Conservation (phyloP, 1,139 yeast genomes). For the Candida glucosophila region DNA sequence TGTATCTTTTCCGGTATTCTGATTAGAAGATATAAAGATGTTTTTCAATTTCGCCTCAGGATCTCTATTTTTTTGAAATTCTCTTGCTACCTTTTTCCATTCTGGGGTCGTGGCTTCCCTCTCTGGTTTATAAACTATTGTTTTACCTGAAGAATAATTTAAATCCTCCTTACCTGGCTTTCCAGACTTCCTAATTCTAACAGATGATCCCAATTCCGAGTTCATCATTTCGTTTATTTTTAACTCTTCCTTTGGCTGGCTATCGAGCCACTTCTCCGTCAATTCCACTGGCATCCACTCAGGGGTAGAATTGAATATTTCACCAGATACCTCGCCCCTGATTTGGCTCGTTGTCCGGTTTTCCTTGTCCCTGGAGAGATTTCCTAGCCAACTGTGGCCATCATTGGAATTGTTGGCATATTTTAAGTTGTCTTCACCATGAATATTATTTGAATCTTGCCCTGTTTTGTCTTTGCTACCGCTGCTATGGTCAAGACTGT, state of each 20-base stretch:
- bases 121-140: conserved; percentile 25
- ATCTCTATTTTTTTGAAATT: conserved; percentile 18
- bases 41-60: conserved; percentile 25
- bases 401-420: conserved; percentile 6
- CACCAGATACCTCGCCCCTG: conserved; percentile 5
- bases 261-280: conserved; percentile 27
- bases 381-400: background rate
- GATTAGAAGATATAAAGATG: conserved; percentile 23
- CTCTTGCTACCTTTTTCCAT: conserved; percentile 29
- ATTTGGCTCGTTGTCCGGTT: conserved; percentile 26
- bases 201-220: conserved; percentile 21
- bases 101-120: too few relatives aligned
- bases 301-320: conserved; percentile 19
- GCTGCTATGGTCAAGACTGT: conserved; percentile 1
- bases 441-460: background rate
- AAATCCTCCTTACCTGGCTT: conserved; percentile 10
- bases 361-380: conserved; percentile 1
- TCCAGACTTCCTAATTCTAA: conserved; percentile 15
- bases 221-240: conserved; percentile 5
- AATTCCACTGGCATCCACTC: conserved; percentile 40
- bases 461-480: background rate
- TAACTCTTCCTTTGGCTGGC: conserved; percentile 2
- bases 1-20: too few relatives aligned
- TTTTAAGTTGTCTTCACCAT: background rate
- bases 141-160: conserved; percentile 19